Evolutionary conservation across 2,329 filamentous ascomycete species (phyloP).

Genomic region (Colletotrichum brevisporum): DNA sequence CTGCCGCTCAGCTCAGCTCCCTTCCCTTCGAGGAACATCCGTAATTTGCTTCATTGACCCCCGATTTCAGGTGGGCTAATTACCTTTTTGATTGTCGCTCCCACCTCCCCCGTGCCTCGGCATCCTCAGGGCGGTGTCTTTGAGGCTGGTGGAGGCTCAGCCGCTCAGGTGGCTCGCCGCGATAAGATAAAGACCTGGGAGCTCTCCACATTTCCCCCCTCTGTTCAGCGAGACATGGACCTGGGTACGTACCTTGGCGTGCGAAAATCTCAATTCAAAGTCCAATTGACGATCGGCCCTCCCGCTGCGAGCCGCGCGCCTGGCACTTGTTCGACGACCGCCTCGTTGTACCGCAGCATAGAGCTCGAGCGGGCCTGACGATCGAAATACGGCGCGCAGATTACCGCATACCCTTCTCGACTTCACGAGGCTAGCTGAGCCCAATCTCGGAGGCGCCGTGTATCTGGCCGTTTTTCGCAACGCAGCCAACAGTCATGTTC

Average conservation of each 20-base stretch:
- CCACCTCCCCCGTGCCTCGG: not conserved
- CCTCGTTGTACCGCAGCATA: too few relatives aligned
- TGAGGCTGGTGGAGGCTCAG: not conserved
- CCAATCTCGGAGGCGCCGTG: not conserved
- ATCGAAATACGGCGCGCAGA: slow-evolving; percentile 6
- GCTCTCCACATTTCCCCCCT: too few relatives aligned
- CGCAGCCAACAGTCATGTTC: slow-evolving; percentile 57
- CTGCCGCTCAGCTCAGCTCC: too few relatives aligned
- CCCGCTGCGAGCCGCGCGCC: slow-evolving; percentile 22
- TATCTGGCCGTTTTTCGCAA: not conserved
- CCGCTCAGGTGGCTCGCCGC: not conserved
- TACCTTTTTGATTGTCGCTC: not conserved
- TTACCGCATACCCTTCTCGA: not conserved
- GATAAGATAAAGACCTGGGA: slow-evolving; percentile 21
- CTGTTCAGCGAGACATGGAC: too few relatives aligned
- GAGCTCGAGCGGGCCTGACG: slow-evolving; percentile 2
- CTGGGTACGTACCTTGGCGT: not conserved
- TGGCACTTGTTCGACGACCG: not conserved
- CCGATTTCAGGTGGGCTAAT: not conserved
- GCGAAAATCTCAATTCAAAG: slow-evolving; percentile 28
- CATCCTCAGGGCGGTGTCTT: not conserved
- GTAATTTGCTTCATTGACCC: too few relatives aligned
- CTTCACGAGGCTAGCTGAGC: not conserved
- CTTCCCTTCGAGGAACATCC: not conserved
- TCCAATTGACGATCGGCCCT: not conserved